Base-by-base conservation (phyloP, 108 stramenopile genomes). In the Nitzschia sp. region DNA sequence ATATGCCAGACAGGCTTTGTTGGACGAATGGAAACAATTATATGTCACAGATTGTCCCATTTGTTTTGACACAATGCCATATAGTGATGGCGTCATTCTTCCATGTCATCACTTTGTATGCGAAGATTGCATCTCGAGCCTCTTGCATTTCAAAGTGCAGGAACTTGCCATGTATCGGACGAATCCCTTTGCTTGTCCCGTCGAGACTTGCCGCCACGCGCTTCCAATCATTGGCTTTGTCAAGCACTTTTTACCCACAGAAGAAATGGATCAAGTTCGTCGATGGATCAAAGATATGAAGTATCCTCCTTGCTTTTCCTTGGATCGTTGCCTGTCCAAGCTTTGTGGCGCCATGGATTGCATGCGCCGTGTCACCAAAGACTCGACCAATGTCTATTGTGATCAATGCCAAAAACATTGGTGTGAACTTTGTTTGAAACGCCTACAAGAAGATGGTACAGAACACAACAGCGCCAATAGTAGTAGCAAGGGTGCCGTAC, bases 161-260 rank as follows among this genome's bases (percentile, higher is more conserved):
- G 81, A 81, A 34, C n/a, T 76, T 2, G 66, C 46, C 27, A 19
- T 51, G 30, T 46, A 74, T 42, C 51, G 68, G 1, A 66, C 55
- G 24, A 82, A 82, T 66, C 81, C 81, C 35, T 82, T 82, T 57
- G 29, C 56, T 2, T 82, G 81, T 71, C 81, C 81, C n/a, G 26
- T 82, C 18, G 53, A 66, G 0, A 30, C 31, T 0, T 82, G 81
- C 54, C 54, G 71, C 15, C 61, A 59, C 11, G 73, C 57, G 18
- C 42, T 82, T 33, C 59, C 67, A 8, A 59, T 80, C n/a, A 47
- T 74, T 23, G 47, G 51, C 2, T 59, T 34, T 53, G 67, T 73
- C 56, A 68, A 75, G 45, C 46, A 48, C 19, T 75, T 62, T 19
- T 32, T 82, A 53, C 30, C 57, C 4, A 24, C 45, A 3, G 55